Conservation (phyloP, 371 early-diverging fungal genomes). For the Mucor racemosus region DNA sequence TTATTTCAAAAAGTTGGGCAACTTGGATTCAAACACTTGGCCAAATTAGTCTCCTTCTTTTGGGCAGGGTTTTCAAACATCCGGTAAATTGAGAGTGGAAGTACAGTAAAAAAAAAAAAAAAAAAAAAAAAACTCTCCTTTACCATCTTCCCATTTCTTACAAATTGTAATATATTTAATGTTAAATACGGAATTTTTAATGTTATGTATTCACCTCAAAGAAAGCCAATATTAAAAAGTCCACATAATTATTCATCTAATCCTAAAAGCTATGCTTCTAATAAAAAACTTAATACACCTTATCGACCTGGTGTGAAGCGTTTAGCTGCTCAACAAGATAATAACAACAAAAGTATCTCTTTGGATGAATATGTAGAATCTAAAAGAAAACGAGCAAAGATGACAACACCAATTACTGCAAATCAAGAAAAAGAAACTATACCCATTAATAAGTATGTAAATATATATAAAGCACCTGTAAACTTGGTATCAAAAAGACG, state of each 20-base stretch:
- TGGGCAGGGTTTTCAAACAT: too few relatives aligned
- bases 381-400: constrained; percentile 2
- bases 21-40: too few relatives aligned
- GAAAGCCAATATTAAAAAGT: not conserved
- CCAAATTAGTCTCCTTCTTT: too few relatives aligned
- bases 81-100: too few relatives aligned
- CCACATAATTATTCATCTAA: not conserved
- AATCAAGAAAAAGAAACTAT: not conserved
- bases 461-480: not conserved
- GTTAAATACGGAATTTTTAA: not conserved
- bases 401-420: not conserved
- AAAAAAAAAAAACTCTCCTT: too few relatives aligned
- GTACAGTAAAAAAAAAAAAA: too few relatives aligned
- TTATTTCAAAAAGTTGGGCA: too few relatives aligned
- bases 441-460: not conserved
- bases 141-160: not conserved
- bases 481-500: not conserved
- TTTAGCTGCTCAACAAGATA: not conserved
- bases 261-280: not conserved
- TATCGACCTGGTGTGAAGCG: not conserved
- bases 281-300: not conserved
- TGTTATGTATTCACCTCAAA: constrained; percentile 8
- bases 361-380: not conserved
- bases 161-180: not conserved
- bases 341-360: not conserved